Evolutionary conservation across 139 green algal genomes (phyloP).

Genomic region (Auxenochlorella protothecoides): DNA sequence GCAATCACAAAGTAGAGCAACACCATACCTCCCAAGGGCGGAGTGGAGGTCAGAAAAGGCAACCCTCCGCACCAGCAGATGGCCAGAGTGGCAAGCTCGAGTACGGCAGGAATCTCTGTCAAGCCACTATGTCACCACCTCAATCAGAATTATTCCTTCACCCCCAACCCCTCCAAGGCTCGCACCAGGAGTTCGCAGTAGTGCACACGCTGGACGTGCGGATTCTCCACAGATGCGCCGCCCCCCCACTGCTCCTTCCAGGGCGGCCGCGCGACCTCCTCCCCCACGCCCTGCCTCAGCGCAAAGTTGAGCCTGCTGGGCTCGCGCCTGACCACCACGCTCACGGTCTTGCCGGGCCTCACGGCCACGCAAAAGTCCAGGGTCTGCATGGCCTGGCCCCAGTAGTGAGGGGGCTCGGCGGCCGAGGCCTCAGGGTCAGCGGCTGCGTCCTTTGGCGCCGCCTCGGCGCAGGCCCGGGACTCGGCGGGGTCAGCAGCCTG

Average conservation of each 20-base stretch:
- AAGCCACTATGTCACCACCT: neutral
- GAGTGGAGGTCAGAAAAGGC: too few species aligned
- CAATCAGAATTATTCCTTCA: too few species aligned
- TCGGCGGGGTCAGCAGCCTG: too few species aligned
- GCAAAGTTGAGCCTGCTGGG: slow-evolving; percentile 26
- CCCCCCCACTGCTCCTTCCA: slow-evolving; percentile 78
- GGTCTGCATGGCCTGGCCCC: slow-evolving; percentile 65
- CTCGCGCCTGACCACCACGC: slow-evolving; percentile 46
- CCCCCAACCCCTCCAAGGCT: neutral
- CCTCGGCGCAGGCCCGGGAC: too few species aligned
- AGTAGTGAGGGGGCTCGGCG: slow-evolving; percentile 31
- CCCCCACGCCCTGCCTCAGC: slow-evolving; percentile 44
- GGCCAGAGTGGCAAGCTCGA: neutral
- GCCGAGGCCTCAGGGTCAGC: too few species aligned
- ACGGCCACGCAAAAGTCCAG: slow-evolving; percentile 38
- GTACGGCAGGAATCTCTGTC: neutral
- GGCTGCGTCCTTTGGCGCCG: too few species aligned
- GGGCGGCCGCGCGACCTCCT: slow-evolving; percentile 38
- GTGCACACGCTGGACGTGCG: slow-evolving; percentile 71
- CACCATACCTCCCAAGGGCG: neutral
- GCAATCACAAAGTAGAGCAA: neutral
- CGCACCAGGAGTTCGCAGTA: slow-evolving; percentile 71
- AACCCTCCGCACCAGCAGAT: neutral
- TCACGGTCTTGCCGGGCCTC: slow-evolving; percentile 29
- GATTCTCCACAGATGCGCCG: slow-evolving; percentile 70